Base-by-base conservation (phyloP, 345 rosid genomes). In the Hevea brasiliensis region DNA sequence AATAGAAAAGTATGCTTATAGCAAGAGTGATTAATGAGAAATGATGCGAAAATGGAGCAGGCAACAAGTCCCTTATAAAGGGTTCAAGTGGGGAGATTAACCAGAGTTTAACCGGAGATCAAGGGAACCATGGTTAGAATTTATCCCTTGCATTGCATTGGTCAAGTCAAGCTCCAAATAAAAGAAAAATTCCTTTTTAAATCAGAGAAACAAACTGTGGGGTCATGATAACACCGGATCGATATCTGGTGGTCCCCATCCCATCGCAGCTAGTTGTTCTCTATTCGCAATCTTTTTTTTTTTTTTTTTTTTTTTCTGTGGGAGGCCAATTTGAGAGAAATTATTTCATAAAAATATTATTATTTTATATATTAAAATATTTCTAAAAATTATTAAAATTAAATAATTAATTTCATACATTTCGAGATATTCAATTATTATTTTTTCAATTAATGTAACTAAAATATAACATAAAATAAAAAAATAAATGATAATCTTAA, bases 61-160 rank as follows among this genome's bases (percentile, higher is more conserved):
- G 61, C 55, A 23, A 70, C 4, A 78, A 26, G 18, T 14, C 60
- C 41, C 47, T 66, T 71, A 53, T 70, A 62, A 67, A 67, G 74
- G 57, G 73, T 63, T 57, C n/a, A 57, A 6, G 66, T 14, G 5
- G 41, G 23, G 1, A 40, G 29, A 23, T 45, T 74, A 79, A 79
- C 81, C 32, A 26, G n/a, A 10, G n/a, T 17, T 47, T 2, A 41
- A 74, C 37, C 37, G 3, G 37, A 32, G 37, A 32, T 57, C 23
- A 18, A 18, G 24, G n/a, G 68, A 67, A 85, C 82, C 83, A 58
- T 67, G 83, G 87, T 86, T 74, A 80, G 15, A 26, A 76, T 41
- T 74, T 78, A 80, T 80, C 87, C 29, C 45, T n/a, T 57, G 3
- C 24, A 2, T 6, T 13, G 74, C n/a, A n/a, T n/a, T n/a, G n/a